Evolutionary conservation across 176 grass and related monocot genomes (phyloP).

Genomic region (Ensete glaucum): DNA sequence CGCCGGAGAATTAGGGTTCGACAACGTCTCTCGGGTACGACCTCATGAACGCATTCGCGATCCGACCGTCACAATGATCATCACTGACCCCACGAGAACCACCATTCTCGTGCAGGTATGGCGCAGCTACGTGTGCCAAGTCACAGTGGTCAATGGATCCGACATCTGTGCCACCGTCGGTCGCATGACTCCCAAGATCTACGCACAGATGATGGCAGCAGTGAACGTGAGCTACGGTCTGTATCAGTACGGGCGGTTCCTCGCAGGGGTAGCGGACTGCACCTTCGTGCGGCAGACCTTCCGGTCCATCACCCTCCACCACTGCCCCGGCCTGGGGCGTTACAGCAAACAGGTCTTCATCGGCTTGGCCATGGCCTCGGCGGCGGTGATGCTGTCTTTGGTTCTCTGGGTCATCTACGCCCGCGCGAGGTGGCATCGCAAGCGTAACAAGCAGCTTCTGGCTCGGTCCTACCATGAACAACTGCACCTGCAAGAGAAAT

Average conservation of each 20-base stretch:
- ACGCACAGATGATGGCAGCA: constrained; percentile 24
- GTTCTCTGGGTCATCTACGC: constrained; percentile 34
- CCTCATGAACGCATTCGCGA: neutral
- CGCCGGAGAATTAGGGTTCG: constrained; percentile 35
- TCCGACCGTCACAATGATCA: neutral
- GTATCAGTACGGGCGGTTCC: constrained; percentile 28
- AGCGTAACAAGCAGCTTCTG: constrained; percentile 15
- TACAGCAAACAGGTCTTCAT: constrained; percentile 47
- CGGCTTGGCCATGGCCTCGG: constrained; percentile 36
- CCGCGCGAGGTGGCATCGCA: constrained; percentile 31
- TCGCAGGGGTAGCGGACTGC: constrained; percentile 55
- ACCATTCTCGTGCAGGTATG: constrained; percentile 28
- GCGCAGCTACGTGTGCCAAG: constrained; percentile 39
- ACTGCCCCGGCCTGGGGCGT: constrained; percentile 40
- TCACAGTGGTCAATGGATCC: neutral
- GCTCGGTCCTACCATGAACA: neutral
- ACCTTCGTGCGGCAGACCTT: constrained; percentile 61
- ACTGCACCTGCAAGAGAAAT: neutral
- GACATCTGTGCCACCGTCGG: constrained; percentile 51
- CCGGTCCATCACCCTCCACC: constrained; percentile 17
- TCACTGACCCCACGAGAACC: neutral
- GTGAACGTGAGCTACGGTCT: constrained; percentile 41
- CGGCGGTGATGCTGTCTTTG: constrained; percentile 28
- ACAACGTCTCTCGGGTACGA: constrained; percentile 31
- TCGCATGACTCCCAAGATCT: constrained; percentile 59